phyloP scores from a whole-genome alignment of 177 flowering plant genomes.

The Vitis hybrid region DNA sequence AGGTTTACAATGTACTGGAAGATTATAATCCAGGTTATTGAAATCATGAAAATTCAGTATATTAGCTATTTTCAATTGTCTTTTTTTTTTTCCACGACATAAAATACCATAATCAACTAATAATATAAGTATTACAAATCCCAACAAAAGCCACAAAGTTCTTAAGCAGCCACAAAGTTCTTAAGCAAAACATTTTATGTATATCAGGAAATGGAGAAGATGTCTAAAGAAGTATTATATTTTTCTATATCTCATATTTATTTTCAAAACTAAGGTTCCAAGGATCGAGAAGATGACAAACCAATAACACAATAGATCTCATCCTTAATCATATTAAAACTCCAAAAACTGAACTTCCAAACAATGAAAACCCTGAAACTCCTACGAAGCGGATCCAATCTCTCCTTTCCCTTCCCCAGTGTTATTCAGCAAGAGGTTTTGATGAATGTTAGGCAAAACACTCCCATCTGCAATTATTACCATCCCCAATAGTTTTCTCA shows the following conservation, averaged over 20 bases:
- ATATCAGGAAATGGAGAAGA: background rate
- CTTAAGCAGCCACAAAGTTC: background rate
- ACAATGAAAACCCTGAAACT: constrained; percentile 25
- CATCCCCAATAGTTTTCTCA: constrained; percentile 55
- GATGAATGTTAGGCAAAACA: constrained; percentile 57
- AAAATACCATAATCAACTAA: too few species aligned
- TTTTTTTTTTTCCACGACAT: too few species aligned
- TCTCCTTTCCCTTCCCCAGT: constrained; percentile 43
- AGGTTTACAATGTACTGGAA: too few species aligned
- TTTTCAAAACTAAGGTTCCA: background rate
- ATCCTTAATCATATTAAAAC: background rate
- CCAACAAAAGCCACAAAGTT: too few species aligned
- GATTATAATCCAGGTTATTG: too few species aligned
- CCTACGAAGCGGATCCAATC: constrained; percentile 54
- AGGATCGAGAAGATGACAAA: background rate
- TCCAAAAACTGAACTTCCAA: background rate
- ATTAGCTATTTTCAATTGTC: too few species aligned
- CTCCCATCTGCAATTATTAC: constrained; percentile 60
- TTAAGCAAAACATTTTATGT: background rate
- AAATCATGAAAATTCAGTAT: too few species aligned
- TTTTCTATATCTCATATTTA: background rate
- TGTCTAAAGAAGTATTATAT: background rate
- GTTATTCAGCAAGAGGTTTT: constrained; percentile 52
- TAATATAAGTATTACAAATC: too few species aligned
- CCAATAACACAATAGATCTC: background rate